These are phyloP conservation scores for Jatropha podagrica DNA, from an alignment of 441 rosid species.

Conservation along the genomic window DNA sequence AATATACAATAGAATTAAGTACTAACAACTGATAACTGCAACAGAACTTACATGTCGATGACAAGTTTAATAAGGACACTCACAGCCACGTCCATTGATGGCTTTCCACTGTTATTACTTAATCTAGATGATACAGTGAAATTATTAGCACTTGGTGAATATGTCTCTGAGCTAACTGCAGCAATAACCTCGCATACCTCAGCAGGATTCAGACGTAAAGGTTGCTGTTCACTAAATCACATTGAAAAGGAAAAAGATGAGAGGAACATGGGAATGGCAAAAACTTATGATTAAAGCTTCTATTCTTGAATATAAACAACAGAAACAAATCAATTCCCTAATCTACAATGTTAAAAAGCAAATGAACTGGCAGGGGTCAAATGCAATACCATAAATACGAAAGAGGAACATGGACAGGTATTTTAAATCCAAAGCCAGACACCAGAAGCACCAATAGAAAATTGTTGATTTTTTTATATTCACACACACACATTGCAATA, in stretches of 20 bases:
- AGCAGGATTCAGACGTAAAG: constrained; percentile 75
- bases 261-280: constrained; percentile 6
- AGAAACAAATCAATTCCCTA: constrained; percentile 5
- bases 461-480: neutral
- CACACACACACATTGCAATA: neutral
- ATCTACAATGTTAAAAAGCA: neutral
- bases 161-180: constrained; percentile 91
- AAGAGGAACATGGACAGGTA: neutral
- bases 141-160: constrained; percentile 55
- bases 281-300: constrained; percentile 6
- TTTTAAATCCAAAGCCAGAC: neutral
- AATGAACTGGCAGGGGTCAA: constrained; percentile 15
- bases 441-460: neutral
- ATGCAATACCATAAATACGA: constrained; percentile 8
- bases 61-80: constrained; percentile 98
- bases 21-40: constrained; percentile 17
- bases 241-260: constrained; percentile 30
- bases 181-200: constrained; percentile 97
- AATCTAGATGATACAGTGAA: constrained; percentile 80
- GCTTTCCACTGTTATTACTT: constrained; percentile 77
- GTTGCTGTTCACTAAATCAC: constrained; percentile 91
- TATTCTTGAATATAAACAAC: neutral
- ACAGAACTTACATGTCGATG: constrained; percentile 83
- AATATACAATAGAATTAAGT: constrained; percentile 11
- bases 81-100: constrained; percentile 96